These are phyloP conservation scores for Nissolia schottii DNA, from an alignment of 306 rosid species.

Conservation along the genomic window DNA sequence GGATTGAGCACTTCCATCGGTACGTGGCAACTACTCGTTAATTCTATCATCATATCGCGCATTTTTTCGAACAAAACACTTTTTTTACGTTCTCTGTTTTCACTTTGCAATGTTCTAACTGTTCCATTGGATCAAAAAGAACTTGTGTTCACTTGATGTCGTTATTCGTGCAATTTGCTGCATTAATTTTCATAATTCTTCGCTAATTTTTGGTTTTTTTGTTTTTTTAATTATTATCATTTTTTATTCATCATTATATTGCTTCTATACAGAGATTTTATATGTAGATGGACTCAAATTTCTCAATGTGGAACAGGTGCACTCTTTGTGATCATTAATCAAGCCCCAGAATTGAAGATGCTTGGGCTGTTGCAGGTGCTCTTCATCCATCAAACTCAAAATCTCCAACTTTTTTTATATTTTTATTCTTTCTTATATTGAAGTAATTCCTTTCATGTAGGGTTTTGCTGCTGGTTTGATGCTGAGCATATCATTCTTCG, in stretches of 20 bases:
- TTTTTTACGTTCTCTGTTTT: neutral
- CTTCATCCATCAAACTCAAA: neutral
- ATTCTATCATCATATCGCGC: neutral
- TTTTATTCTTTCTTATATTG: neutral
- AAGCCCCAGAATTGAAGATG: constrained; percentile 85
- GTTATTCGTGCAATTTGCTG: neutral
- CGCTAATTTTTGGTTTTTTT: neutral
- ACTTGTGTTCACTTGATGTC: neutral
- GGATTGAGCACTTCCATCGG: constrained; percentile 95
- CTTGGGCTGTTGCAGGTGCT: constrained; percentile 85
- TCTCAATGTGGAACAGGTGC: constrained; percentile 64
- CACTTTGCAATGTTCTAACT: too few relatives aligned
- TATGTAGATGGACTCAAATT: constrained; percentile 20
- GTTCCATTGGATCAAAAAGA: too few relatives aligned
- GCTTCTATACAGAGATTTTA: neutral
- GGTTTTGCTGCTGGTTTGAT: constrained; percentile 98
- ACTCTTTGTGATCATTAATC: constrained; percentile 64
- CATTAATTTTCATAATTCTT: neutral
- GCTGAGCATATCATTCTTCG: constrained; percentile 94
- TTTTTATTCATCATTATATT: neutral
- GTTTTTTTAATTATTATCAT: neutral
- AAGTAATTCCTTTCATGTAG: constrained; percentile 35
- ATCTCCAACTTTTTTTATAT: neutral
- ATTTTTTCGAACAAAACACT: neutral
- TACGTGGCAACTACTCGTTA: constrained; percentile 20